A percentile compares a stretch with the other conserved stretches of the same genome.
phyloP scores from a whole-genome alignment of 305 asterid genomes.

The Salvia sclarea region DNA sequence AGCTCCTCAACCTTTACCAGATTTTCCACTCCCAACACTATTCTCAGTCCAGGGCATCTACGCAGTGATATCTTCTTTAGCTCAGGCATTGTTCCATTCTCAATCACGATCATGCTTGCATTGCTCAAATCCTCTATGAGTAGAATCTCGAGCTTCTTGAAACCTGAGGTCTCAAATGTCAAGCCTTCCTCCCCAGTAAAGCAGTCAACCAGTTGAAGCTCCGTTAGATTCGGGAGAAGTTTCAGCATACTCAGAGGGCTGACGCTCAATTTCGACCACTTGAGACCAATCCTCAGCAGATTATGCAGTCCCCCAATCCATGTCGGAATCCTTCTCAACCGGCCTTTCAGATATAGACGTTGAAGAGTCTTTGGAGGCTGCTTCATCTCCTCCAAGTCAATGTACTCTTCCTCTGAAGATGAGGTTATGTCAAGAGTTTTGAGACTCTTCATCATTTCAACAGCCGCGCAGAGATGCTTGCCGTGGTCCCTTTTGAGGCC shows the following conservation, averaged over 20 bases:
- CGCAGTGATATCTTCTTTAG: slow-evolving; percentile 35
- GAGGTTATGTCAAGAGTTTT: slow-evolving; percentile 33
- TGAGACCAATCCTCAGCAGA: slow-evolving; percentile 30
- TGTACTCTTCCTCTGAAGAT: slow-evolving; percentile 21
- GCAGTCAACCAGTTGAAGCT: slow-evolving; percentile 42
- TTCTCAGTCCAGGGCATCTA: slow-evolving; percentile 23
- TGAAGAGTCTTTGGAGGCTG: slow-evolving; percentile 33
- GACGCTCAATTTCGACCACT: slow-evolving; percentile 33
- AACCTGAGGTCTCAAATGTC: slow-evolving; percentile 29
- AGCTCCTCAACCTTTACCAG: slow-evolving; percentile 36
- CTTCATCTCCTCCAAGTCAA: slow-evolving; percentile 28
- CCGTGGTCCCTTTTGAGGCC: slow-evolving; percentile 36
- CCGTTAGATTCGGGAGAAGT: slow-evolving; percentile 31
- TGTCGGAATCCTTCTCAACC: slow-evolving; percentile 24
- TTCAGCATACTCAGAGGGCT: slow-evolving; percentile 36
- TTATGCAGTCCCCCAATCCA: slow-evolving; percentile 38
- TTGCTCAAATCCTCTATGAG: slow-evolving; percentile 24
- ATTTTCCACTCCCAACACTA: slow-evolving; percentile 30
- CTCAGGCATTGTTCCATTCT: slow-evolving; percentile 37
- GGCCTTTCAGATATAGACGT: slow-evolving; percentile 45
- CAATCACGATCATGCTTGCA: slow-evolving; percentile 27
- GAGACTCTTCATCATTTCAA: slow-evolving; percentile 34
- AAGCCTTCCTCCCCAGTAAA: slow-evolving; percentile 21
- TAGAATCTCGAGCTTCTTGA: slow-evolving; percentile 38
- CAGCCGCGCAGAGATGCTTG: slow-evolving; percentile 25